These are phyloP conservation scores for Candida sanyiensis DNA, from an alignment of 805 yeast species.

Conservation along the genomic window DNA sequence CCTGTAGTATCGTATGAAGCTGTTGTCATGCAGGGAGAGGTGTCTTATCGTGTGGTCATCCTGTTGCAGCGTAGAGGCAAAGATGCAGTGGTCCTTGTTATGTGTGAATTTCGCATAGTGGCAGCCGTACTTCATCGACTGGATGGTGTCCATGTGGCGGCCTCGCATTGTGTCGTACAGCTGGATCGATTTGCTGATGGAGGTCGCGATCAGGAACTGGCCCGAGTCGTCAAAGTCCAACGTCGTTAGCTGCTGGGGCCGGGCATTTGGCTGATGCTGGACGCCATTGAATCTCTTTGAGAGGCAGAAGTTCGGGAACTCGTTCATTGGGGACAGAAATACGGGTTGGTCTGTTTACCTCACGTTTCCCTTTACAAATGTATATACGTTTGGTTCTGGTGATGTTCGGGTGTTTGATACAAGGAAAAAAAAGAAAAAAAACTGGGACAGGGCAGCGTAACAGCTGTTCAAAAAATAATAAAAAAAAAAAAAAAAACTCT, in stretches of 20 bases:
- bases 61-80: conserved; percentile 68
- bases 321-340: background rate
- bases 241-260: conserved; percentile 53
- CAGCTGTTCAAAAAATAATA: no score
- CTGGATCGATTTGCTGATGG: conserved; percentile 78
- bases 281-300: conserved; percentile 40
- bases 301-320: conserved; percentile 28
- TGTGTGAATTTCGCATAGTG: conserved; percentile 83
- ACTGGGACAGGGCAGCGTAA: no score
- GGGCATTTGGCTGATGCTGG: no score
- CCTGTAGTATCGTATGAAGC: conserved; percentile 75
- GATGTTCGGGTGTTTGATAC: no score
- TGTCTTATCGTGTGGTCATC: conserved; percentile 72
- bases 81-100: conserved; percentile 62
- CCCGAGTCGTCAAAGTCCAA: conserved; percentile 84
- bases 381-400: no score
- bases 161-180: conserved; percentile 74
- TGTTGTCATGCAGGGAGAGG: conserved; percentile 69
- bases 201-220: conserved; percentile 64
- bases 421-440: no score
- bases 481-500: no score
- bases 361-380: no score
- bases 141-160: conserved; percentile 57
- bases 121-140: conserved; percentile 88
- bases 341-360: no score